A percentile compares a stretch with the other conserved stretches of the same genome.
Conservation (phyloP, 78 protist species). For the Dictyostelium capitatum region DNA sequence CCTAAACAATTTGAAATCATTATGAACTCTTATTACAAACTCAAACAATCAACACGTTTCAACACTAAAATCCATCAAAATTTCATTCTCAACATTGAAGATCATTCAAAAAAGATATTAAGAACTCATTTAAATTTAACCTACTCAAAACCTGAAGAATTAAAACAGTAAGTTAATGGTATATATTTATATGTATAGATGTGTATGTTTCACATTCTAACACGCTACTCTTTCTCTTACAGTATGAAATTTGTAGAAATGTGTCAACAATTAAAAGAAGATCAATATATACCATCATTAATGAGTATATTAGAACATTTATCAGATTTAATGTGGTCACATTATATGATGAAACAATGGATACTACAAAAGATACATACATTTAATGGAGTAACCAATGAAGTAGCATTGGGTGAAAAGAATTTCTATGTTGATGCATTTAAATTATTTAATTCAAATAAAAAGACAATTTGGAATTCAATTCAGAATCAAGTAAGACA, state of each 20-base stretch:
- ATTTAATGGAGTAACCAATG: neutral
- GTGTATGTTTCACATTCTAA: too few species aligned
- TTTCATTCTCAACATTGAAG: conserved; percentile 62
- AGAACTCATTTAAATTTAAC: conserved; percentile 23
- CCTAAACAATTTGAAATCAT: conserved; percentile 37
- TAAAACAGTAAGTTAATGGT: neutral
- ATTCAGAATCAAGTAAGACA: conserved; percentile 69
- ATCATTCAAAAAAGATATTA: conserved; percentile 52
- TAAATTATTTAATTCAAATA: conserved; percentile 10
- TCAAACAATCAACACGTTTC: conserved; percentile 11
- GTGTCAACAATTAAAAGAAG: conserved; percentile 62
- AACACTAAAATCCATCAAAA: conserved; percentile 54
- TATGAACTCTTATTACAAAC: conserved; percentile 20
- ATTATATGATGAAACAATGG: conserved; percentile 66
- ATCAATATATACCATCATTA: conserved; percentile 64
- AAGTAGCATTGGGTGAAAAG: neutral
- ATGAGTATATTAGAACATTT: conserved; percentile 48
- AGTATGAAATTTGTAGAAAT: conserved; percentile 67
- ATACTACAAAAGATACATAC: neutral
- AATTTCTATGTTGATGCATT: conserved; percentile 42
- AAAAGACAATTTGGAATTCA: conserved; percentile 67
- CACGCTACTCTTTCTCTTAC: neutral
- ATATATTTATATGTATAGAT: too few species aligned
- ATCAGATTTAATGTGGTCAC: conserved; percentile 69
- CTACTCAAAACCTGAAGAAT: conserved; percentile 34